Conservation (phyloP, 495 filamentous ascomycete genomes). For the Glonium stellatum region DNA sequence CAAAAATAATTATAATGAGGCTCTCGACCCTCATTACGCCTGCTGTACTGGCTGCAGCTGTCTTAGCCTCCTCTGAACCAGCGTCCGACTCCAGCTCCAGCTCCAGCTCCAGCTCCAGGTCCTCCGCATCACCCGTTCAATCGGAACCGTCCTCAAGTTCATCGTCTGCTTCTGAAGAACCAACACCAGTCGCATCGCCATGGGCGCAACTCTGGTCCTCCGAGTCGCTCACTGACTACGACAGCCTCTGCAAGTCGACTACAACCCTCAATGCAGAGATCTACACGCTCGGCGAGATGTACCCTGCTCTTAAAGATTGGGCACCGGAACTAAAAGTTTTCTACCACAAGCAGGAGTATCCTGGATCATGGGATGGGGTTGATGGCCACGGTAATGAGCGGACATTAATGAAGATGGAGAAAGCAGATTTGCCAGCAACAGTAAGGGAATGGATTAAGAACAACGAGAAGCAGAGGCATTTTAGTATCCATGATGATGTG, state of each 20-base stretch:
- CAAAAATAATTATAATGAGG: neutral
- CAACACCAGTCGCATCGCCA: neutral
- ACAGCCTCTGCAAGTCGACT: conserved; percentile 1
- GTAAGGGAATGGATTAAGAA: conserved; percentile 20
- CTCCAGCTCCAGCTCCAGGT: neutral
- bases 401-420: conserved; percentile 24
- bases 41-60: neutral
- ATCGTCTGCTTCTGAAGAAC: neutral
- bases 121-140: neutral
- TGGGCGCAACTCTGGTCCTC: conserved; percentile 15
- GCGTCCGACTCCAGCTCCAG: neutral
- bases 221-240: conserved; percentile 15
- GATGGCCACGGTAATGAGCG: conserved; percentile 22
- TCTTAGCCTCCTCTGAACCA: neutral
- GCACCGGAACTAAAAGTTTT: conserved; percentile 27
- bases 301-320: conserved; percentile 17
- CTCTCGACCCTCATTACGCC: neutral
- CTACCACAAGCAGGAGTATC: conserved; percentile 26
- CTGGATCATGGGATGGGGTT: conserved; percentile 22
- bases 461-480: conserved; percentile 18
- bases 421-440: conserved; percentile 17
- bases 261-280: conserved; percentile 14
- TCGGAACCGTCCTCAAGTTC: neutral
- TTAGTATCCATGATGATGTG: conserved; percentile 22
- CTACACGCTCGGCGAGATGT: conserved; percentile 24